Evolutionary conservation across 108 stramenopile species (phyloP).

Genomic region (Cylindrotheca closterium): DNA sequence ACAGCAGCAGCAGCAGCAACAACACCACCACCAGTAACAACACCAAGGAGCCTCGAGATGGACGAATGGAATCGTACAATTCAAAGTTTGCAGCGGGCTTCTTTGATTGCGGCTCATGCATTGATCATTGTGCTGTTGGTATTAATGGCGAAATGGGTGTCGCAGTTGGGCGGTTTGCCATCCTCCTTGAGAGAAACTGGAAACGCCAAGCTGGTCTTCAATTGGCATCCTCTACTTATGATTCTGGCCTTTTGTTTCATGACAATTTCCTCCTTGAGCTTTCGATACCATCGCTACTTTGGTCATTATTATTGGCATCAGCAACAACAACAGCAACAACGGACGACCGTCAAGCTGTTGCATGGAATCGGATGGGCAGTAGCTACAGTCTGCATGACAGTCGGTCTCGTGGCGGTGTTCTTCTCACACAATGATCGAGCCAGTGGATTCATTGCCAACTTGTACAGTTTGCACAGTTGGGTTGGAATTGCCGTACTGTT

Average conservation of each 20-base stretch:
- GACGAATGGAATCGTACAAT: neutral
- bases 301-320: no score
- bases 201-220: conserved; percentile 60
- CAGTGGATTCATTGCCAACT: conserved; percentile 70
- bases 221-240: conserved; percentile 84
- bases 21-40: no score
- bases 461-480: conserved; percentile 83
- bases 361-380: conserved; percentile 57
- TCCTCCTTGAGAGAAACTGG: conserved; percentile 37
- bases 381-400: conserved; percentile 39
- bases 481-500: conserved; percentile 53
- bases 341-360: conserved; percentile 31
- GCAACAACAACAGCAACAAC: neutral
- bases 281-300: conserved; percentile 25
- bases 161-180: conserved; percentile 40
- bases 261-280: conserved; percentile 59
- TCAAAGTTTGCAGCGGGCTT: neutral
- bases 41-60: no score
- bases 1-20: no score
- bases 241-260: conserved; percentile 61
- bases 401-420: conserved; percentile 70
- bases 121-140: neutral
- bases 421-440: conserved; percentile 63
- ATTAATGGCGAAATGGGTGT: conserved; percentile 30
- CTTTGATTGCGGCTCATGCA: conserved; percentile 12